Evolutionary conservation across 2,329 filamentous ascomycete genomes (phyloP).

Genomic region (Pseudocercospora fijiensis): DNA sequence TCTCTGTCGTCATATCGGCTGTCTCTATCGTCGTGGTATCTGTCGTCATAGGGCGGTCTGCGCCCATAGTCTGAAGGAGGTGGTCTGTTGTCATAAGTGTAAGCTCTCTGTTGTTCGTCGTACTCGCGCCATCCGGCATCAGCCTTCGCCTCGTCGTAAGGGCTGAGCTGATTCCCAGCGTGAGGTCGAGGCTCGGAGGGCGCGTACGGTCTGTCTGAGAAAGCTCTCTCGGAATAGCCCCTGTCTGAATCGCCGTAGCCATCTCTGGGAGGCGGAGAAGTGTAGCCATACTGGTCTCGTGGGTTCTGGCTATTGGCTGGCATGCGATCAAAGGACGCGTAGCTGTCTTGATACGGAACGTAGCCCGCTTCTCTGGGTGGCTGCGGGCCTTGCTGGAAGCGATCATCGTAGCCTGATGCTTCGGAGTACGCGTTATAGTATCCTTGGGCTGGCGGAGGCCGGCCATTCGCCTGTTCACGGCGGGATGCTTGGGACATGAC

Average conservation of each 20-base stretch:
- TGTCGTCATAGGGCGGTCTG: slow-evolving; percentile 6
- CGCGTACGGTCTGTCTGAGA: slow-evolving; percentile 18
- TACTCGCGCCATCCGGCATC: slow-evolving; percentile 27
- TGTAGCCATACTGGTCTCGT: slow-evolving; percentile 11
- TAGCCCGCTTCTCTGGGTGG: slow-evolving; percentile 15
- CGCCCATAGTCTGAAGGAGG: slow-evolving; percentile 10
- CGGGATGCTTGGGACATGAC: not conserved
- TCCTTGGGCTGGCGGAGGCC: slow-evolving; percentile 16
- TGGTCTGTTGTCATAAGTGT: slow-evolving; percentile 15
- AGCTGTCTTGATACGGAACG: slow-evolving; percentile 17
- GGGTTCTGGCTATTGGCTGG: not conserved
- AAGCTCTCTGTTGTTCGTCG: slow-evolving; percentile 12
- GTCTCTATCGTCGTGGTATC: slow-evolving; percentile 12
- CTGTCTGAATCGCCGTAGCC: slow-evolving; percentile 6
- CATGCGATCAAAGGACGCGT: slow-evolving; percentile 1
- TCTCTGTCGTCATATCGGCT: slow-evolving; percentile 20
- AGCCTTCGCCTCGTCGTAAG: slow-evolving; percentile 34
- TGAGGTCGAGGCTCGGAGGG: slow-evolving; percentile 20
- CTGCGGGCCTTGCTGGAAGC: slow-evolving; percentile 14
- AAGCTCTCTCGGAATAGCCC: slow-evolving; percentile 12
- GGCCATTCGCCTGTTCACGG: not conserved
- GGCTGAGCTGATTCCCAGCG: slow-evolving; percentile 21
- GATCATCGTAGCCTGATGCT: slow-evolving; percentile 16
- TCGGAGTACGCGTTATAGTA: slow-evolving; percentile 15
- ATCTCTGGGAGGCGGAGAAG: slow-evolving; percentile 8